Conservation (phyloP, 352 stramenopile genomes). For the Halophytophthora batemanensis region DNA sequence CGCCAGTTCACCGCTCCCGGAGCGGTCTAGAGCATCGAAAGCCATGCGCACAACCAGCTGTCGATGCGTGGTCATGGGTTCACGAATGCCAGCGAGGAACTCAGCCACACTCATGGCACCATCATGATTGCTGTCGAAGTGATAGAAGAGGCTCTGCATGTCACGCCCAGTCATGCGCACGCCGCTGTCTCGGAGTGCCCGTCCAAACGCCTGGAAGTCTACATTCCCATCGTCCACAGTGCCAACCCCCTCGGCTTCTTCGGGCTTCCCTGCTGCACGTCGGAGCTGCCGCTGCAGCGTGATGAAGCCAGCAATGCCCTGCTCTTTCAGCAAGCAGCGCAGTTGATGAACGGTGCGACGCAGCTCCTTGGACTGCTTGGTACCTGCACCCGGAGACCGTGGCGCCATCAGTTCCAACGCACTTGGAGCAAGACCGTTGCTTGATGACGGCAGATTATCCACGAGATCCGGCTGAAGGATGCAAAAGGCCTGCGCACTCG, state of each 20-base stretch:
- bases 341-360: constrained; percentile 54
- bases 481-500: constrained; percentile 52
- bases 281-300: constrained; percentile 73
- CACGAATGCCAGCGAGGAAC: constrained; percentile 80
- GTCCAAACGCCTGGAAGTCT: constrained; percentile 72
- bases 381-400: constrained; percentile 9
- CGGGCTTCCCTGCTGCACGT: constrained; percentile 31
- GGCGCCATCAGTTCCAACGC: constrained; percentile 9
- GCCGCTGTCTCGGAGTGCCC: constrained; percentile 55
- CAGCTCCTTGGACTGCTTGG: constrained; percentile 60
- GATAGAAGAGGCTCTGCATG: constrained; percentile 68
- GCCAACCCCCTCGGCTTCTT: constrained; percentile 29
- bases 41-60: constrained; percentile 81
- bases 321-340: constrained; percentile 50
- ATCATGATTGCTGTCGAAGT: constrained; percentile 86
- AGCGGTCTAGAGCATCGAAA: constrained; percentile 85
- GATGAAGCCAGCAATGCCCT: constrained; percentile 71
- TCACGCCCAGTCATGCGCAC: constrained; percentile 51
- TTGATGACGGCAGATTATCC: constrained; percentile 23
- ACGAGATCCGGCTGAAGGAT: constrained; percentile 62
- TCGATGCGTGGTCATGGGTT: constrained; percentile 78
- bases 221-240: constrained; percentile 69
- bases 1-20: constrained; percentile 70
- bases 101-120: constrained; percentile 81
- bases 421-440: constrained; percentile 6